A percentile compares a stretch with the other conserved stretches of the same genome.
Conservation (phyloP, 805 yeast genomes). For the Candida coleopterorum region DNA sequence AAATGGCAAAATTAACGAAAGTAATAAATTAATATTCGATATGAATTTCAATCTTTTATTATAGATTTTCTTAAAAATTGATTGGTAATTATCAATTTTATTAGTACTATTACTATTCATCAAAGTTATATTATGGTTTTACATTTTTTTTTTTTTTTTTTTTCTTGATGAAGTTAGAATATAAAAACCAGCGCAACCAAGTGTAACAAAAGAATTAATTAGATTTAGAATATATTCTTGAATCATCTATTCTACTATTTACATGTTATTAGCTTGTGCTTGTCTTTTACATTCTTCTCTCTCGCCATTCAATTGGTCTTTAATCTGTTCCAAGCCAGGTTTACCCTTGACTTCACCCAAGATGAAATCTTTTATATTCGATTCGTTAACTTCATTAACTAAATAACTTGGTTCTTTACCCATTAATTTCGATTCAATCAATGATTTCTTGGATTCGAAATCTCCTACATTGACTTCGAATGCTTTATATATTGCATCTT, state of each 20-base stretch:
- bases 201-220: too few species aligned
- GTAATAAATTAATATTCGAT: conserved; percentile 24
- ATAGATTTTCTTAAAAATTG: conserved; percentile 25
- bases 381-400: conserved; percentile 26
- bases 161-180: background rate
- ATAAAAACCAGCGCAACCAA: background rate
- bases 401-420: conserved; percentile 27
- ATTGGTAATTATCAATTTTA: conserved; percentile 13
- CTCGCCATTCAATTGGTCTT: conserved; percentile 36
- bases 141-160: background rate
- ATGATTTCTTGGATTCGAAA: conserved; percentile 29
- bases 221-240: too few species aligned
- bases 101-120: background rate
- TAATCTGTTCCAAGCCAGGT: conserved; percentile 37
- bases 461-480: conserved; percentile 39
- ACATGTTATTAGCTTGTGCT: conserved; percentile 27
- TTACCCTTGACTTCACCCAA: conserved; percentile 38
- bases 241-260: conserved; percentile 1
- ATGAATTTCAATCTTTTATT: conserved; percentile 32
- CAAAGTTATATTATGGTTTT: background rate
- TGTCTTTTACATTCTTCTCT: conserved; percentile 31
- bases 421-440: conserved; percentile 32
- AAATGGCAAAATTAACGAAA: conserved; percentile 22
- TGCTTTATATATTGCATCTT: conserved; percentile 52
- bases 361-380: conserved; percentile 30